Percentiles rank a stretch among this genome's conserved stretches.
Evolutionary conservation across 805 yeast species (phyloP).

Genomic region (Schizosaccharomyces cryophilus): DNA sequence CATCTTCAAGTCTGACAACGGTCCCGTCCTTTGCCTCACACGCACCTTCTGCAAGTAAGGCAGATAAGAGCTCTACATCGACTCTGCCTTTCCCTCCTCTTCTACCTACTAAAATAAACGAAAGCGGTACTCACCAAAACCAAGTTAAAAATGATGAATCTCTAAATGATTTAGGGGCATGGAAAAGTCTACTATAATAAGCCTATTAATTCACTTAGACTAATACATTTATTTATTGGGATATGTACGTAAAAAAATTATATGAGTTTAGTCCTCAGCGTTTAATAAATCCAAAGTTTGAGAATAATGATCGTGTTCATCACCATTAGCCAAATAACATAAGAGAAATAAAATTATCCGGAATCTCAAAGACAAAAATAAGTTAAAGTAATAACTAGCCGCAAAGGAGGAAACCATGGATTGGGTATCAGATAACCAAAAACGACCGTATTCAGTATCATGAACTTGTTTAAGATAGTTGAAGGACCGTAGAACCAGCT

Average conservation of each 20-base stretch:
- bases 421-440: background rate
- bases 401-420: too few species aligned
- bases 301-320: too few species aligned
- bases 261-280: too few species aligned
- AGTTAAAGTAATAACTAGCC: too few species aligned
- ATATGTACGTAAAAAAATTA: background rate
- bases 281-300: too few species aligned
- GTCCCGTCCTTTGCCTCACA: too few species aligned
- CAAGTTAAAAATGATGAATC: background rate
- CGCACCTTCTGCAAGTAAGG: too few species aligned
- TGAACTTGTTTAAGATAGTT: background rate
- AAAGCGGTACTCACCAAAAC: background rate
- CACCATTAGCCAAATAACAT: too few species aligned
- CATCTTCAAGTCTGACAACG: too few species aligned
- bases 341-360: too few species aligned
- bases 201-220: background rate
- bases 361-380: too few species aligned
- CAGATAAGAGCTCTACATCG: background rate
- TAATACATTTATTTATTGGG: background rate
- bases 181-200: background rate
- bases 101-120: background rate
- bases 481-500: background rate
- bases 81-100: too few species aligned
- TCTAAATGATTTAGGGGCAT: background rate
- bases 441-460: background rate